Conservation (phyloP, 345 rosid species). For the Salix arbutifolia region DNA sequence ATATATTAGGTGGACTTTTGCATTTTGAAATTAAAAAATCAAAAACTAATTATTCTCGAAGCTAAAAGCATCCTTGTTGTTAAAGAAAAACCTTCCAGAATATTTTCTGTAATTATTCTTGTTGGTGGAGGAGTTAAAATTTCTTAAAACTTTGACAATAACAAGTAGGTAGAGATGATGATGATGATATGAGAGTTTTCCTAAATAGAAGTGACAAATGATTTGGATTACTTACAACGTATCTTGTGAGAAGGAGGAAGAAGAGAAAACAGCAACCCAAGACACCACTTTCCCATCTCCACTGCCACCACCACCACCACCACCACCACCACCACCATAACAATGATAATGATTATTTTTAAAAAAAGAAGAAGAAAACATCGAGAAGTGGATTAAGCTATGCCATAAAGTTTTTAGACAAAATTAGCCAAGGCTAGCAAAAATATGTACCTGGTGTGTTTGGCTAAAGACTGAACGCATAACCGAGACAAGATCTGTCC, state of each 20-base stretch:
- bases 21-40: background rate
- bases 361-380: background rate
- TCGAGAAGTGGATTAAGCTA: background rate
- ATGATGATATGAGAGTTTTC: background rate
- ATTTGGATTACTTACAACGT: slow-evolving; percentile 28
- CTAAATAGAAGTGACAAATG: background rate
- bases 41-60: background rate
- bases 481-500: slow-evolving; percentile 33
- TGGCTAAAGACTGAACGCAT: slow-evolving; percentile 33
- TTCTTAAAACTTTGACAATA: background rate
- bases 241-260: slow-evolving; percentile 38
- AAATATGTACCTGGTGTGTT: slow-evolving; percentile 18
- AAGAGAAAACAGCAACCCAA: slow-evolving; percentile 39
- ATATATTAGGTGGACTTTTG: background rate
- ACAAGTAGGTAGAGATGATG: background rate
- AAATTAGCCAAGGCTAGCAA: too few species aligned
- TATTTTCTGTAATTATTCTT: background rate
- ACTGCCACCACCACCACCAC: slow-evolving; percentile 33
- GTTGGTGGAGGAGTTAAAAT: background rate
- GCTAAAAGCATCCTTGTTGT: background rate
- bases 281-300: slow-evolving; percentile 49
- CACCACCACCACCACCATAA: slow-evolving; percentile 13
- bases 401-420: background rate
- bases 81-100: background rate
- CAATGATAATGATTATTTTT: background rate